Evolutionary conservation across 139 green algal genomes (phyloP).

Genomic region (Klebsormidium nitens): DNA sequence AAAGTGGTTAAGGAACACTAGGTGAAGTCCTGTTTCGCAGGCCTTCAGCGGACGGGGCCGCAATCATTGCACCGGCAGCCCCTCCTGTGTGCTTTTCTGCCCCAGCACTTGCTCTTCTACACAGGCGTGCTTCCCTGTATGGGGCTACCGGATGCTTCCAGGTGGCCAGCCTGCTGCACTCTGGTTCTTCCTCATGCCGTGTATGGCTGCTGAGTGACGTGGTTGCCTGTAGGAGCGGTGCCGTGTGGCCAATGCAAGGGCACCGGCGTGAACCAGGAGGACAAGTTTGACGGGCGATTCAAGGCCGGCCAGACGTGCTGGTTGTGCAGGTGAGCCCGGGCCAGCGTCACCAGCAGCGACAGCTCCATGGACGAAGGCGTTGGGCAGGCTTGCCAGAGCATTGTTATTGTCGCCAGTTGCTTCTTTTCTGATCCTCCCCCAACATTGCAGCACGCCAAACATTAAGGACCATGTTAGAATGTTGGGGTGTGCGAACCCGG

Average conservation of each 20-base stretch:
- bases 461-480: not conserved
- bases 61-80: no score
- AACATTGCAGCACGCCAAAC: no score
- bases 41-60: no score
- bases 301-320: constrained; percentile 34
- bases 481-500: not conserved
- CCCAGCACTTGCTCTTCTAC: no score
- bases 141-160: no score
- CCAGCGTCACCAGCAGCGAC: not conserved
- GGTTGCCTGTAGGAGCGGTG: constrained; percentile 34
- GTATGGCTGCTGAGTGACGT: no score
- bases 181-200: no score
- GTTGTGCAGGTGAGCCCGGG: constrained; percentile 29
- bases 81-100: no score
- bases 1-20: no score
- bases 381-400: not conserved
- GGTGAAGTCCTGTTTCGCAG: no score
- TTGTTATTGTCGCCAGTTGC: not conserved
- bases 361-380: not conserved
- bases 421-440: not conserved
- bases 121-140: no score
- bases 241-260: constrained; percentile 34
- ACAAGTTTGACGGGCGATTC: constrained; percentile 41
- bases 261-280: constrained; percentile 33
- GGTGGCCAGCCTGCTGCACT: no score